Evolutionary conservation across 805 yeast species (phyloP).

Genomic region (Pichia heedii): DNA sequence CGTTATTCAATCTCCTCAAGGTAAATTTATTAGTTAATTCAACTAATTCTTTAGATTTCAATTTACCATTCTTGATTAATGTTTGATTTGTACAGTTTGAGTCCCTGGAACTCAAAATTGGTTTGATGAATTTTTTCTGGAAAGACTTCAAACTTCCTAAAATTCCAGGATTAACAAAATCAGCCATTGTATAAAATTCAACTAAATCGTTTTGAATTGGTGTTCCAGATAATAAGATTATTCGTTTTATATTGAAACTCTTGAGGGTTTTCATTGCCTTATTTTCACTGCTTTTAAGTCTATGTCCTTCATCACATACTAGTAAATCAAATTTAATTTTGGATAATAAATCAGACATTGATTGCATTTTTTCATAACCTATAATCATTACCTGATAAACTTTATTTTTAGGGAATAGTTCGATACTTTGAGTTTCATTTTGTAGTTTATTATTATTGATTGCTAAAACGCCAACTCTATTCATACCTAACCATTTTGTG

Average conservation of each 20-base stretch:
- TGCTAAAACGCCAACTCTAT: conserved; percentile 58
- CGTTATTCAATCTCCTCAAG: conserved; percentile 60
- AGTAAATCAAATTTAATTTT: conserved; percentile 51
- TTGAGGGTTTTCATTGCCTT: conserved; percentile 61
- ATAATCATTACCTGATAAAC: conserved; percentile 78
- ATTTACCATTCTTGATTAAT: conserved; percentile 48
- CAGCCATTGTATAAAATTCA: conserved; percentile 74
- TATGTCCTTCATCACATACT: conserved; percentile 93
- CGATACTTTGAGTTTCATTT: conserved; percentile 48
- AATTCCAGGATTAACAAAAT: conserved; percentile 78
- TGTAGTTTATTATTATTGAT: conserved; percentile 41
- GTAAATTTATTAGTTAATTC: conserved; percentile 56
- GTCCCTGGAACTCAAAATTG: conserved; percentile 67
- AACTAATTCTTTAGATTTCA: conserved; percentile 54
- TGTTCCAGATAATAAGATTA: conserved; percentile 58
- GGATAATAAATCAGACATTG: conserved; percentile 40
- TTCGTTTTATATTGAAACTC: conserved; percentile 42
- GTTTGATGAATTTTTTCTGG: conserved; percentile 55
- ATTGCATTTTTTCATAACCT: conserved; percentile 77
- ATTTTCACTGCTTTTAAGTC: conserved; percentile 67
- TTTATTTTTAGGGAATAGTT: conserved; percentile 52
- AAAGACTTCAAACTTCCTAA: conserved; percentile 53
- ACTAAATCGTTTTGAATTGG: conserved; percentile 78
- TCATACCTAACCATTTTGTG: conserved; percentile 73
- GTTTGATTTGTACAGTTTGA: conserved; percentile 43